phyloP scores from a whole-genome alignment of 2,329 filamentous ascomycete species.

The Tolypocladium pustulatum region DNA sequence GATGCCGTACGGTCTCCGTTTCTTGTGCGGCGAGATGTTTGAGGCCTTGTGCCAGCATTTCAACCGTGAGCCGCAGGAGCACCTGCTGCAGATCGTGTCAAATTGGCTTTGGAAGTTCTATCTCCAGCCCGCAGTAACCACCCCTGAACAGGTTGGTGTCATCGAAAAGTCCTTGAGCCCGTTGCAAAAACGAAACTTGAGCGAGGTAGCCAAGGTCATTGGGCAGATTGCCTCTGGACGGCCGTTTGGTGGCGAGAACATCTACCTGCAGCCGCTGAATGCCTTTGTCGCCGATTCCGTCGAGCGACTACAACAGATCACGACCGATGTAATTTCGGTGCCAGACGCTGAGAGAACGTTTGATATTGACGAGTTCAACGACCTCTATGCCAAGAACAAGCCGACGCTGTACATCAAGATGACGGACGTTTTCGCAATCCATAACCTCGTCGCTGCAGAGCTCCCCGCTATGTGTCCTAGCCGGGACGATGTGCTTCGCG shows the following conservation, averaged over 20 bases:
- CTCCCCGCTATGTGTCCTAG: slow-evolving; percentile 66
- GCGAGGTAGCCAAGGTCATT: slow-evolving; percentile 84
- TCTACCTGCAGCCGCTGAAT: slow-evolving; percentile 92
- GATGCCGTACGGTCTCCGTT: slow-evolving; percentile 90
- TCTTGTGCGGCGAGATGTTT: slow-evolving; percentile 77
- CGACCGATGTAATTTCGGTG: slow-evolving; percentile 68
- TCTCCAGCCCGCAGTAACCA: slow-evolving; percentile 76
- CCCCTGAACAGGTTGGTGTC: slow-evolving; percentile 87
- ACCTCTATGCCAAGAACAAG: slow-evolving; percentile 91
- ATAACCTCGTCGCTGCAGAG: slow-evolving; percentile 75
- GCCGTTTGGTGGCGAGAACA: slow-evolving; percentile 86
- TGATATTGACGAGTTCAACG: slow-evolving; percentile 98
- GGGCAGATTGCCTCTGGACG: slow-evolving; percentile 81
- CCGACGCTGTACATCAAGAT: slow-evolving; percentile 99
- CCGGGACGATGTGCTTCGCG: slow-evolving; percentile 78
- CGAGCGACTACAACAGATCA: slow-evolving; percentile 65
- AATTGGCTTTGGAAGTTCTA: slow-evolving; percentile 95
- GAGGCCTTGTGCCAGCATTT: slow-evolving; percentile 69
- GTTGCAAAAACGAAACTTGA: slow-evolving; percentile 83
- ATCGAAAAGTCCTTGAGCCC: slow-evolving; percentile 83
- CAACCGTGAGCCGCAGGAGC: slow-evolving; percentile 64
- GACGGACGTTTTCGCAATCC: slow-evolving; percentile 92
- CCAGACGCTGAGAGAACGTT: slow-evolving; percentile 84
- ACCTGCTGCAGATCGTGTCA: slow-evolving; percentile 72
- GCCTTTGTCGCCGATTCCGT: slow-evolving; percentile 81